Conservation (phyloP, 2,329 filamentous ascomycete species). For the Apiospora koreana region DNA sequence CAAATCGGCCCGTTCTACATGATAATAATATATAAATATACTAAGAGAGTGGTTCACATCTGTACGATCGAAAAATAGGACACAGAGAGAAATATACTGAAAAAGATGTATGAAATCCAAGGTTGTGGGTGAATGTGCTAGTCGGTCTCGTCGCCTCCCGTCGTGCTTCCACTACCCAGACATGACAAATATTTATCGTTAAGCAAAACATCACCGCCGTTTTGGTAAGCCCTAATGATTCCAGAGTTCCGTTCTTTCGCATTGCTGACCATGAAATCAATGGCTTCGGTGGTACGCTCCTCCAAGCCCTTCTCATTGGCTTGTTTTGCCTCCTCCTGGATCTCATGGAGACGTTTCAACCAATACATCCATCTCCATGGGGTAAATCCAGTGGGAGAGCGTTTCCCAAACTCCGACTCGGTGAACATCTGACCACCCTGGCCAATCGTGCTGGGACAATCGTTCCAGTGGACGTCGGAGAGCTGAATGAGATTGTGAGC, state of each 20-base stretch:
- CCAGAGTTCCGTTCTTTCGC: not conserved
- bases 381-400: not conserved
- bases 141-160: not conserved
- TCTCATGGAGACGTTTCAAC: constrained; percentile 5
- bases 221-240: not conserved
- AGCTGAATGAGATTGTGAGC: not conserved
- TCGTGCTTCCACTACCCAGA: not conserved
- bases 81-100: no score
- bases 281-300: not conserved
- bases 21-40: no score
- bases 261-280: not conserved
- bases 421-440: not conserved
- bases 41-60: no score
- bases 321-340: not conserved
- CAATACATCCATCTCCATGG: constrained; percentile 6
- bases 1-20: no score
- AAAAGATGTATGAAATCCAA: no score
- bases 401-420: constrained; percentile 1
- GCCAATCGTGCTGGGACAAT: not conserved
- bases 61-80: no score
- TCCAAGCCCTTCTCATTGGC: not conserved
- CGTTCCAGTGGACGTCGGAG: not conserved
- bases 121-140: not conserved
- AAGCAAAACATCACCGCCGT: not conserved
- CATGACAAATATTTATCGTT: not conserved